Evolutionary conservation across 352 stramenopile species (phyloP).

Genomic region (Pythium folliculosum): DNA sequence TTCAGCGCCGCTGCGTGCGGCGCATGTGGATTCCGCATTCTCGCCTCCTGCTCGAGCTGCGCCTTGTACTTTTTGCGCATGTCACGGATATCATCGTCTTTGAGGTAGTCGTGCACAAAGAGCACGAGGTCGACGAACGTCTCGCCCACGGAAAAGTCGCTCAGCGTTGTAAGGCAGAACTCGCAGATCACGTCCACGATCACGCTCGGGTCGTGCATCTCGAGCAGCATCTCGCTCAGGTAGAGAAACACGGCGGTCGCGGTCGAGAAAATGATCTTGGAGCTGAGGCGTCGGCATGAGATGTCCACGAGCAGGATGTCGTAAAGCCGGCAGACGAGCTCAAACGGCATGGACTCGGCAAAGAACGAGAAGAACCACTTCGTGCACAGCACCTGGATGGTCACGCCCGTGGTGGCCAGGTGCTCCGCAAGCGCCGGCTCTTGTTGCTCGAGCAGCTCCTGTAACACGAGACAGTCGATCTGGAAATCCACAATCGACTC

Average conservation of each 20-base stretch:
- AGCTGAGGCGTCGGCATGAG: conserved; percentile 48
- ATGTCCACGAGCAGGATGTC: conserved; percentile 78
- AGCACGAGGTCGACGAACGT: conserved; percentile 74
- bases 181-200: conserved; percentile 78
- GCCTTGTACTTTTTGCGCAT: conserved; percentile 56
- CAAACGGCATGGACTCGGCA: conserved; percentile 80
- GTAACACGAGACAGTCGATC: conserved; percentile 77
- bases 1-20: conserved; percentile 5
- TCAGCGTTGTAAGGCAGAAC: conserved; percentile 74
- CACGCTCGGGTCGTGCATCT: conserved; percentile 74
- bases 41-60: conserved; percentile 61
- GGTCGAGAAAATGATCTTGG: conserved; percentile 77
- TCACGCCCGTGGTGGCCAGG: conserved; percentile 57
- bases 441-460: conserved; percentile 62
- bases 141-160: conserved; percentile 71
- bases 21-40: conserved; percentile 47
- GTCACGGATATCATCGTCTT: conserved; percentile 55
- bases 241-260: conserved; percentile 77
- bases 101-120: conserved; percentile 67
- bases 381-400: conserved; percentile 75
- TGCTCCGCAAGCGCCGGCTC: conserved; percentile 60
- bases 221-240: conserved; percentile 63
- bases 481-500: conserved; percentile 82
- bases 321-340: conserved; percentile 75
- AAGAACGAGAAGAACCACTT: conserved; percentile 90